These are phyloP conservation scores for Ettlia oleoabundans DNA, from an alignment of 139 green algal species.

Conservation along the genomic window DNA sequence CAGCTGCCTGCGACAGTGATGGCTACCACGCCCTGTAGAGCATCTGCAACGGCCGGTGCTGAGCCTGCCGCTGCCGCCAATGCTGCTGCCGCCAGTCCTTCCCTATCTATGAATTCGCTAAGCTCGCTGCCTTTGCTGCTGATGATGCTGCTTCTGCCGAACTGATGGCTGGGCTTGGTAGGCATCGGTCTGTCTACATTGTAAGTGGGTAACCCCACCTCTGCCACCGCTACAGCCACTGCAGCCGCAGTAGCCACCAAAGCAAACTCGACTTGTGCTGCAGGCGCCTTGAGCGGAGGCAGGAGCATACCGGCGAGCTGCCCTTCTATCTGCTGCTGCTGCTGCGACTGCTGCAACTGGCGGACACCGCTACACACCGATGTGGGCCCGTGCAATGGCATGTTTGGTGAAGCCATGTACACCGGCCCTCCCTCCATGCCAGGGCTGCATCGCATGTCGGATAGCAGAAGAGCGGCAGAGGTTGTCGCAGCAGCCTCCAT, in stretches of 20 bases:
- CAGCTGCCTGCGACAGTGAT: constrained; percentile 43
- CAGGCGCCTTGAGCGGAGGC: constrained; percentile 48
- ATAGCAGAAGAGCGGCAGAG: constrained; percentile 38
- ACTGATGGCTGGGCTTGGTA: too few species aligned
- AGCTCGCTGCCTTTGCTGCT: too few species aligned
- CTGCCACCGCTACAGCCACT: neutral
- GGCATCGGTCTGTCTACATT: neutral
- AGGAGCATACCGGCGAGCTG: constrained; percentile 56
- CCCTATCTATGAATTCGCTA: neutral
- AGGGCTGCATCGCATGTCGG: constrained; percentile 63
- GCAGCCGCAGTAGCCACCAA: constrained; percentile 15
- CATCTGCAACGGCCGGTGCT: neutral
- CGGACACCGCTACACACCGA: too few species aligned
- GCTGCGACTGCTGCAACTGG: neutral
- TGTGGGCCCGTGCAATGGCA: neutral
- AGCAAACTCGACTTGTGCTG: constrained; percentile 51
- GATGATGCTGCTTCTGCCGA: too few species aligned
- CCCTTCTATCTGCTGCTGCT: neutral
- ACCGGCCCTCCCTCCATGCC: constrained; percentile 76
- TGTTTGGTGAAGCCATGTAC: neutral
- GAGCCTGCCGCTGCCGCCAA: neutral
- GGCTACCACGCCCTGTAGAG: constrained; percentile 28
- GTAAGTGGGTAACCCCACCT: neutral
- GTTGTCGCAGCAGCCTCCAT: neutral
- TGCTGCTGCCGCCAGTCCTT: neutral